These are phyloP conservation scores for Ascocoryne sarcoides DNA, from an alignment of 2,329 filamentous ascomycete genomes.

Conservation along the genomic window DNA sequence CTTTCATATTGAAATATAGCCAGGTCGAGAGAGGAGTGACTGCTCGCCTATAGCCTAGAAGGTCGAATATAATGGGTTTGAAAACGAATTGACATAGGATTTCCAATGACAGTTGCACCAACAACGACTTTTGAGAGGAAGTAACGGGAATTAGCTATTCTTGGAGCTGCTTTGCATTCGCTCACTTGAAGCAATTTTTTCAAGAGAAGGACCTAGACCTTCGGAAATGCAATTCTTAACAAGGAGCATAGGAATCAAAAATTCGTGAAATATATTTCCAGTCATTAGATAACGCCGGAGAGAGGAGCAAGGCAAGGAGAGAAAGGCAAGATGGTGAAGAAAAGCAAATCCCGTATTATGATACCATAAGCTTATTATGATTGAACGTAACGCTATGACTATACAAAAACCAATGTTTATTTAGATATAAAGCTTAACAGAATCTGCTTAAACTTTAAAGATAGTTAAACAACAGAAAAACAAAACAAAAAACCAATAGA, in stretches of 20 bases:
- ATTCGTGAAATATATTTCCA: neutral
- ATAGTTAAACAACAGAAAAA: no score
- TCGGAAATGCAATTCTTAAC: neutral
- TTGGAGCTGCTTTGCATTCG: no score
- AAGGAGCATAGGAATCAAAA: neutral
- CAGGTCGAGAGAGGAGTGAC: conserved; percentile 28
- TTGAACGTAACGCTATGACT: no score
- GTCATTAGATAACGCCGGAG: no score
- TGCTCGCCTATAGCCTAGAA: conserved; percentile 26
- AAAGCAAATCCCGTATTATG: no score
- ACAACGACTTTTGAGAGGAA: conserved; percentile 13
- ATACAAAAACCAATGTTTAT: no score
- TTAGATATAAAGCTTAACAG: no score
- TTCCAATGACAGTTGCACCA: conserved; percentile 16
- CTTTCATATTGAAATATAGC: conserved; percentile 22
- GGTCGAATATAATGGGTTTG: conserved; percentile 24
- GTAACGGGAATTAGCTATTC: neutral
- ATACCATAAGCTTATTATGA: no score
- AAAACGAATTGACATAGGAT: conserved; percentile 28
- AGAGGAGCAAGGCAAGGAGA: no score
- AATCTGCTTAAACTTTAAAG: no score
- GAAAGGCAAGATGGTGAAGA: no score
- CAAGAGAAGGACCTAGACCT: neutral
- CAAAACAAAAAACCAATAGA: no score
- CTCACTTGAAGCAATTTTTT: neutral